Evolutionary conservation across 2,329 filamentous ascomycete species (phyloP), one percentile per base, ranked within the genome.

Genomic region (Xylariaceae sp.): DNA sequence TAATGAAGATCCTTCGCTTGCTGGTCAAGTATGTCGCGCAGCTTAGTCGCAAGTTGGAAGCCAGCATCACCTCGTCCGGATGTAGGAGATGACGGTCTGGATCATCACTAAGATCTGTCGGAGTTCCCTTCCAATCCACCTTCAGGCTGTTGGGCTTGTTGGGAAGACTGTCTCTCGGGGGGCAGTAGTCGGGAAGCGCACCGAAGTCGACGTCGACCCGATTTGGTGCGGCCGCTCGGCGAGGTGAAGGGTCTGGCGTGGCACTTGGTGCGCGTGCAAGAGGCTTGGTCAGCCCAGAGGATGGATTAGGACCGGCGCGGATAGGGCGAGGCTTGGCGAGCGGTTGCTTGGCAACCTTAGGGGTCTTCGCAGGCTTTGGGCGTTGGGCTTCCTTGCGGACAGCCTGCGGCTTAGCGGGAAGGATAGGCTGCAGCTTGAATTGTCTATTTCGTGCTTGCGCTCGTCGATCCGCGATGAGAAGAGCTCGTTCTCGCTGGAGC

Each of bases 21-120:
- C 89, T 94, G 55, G 89, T 92, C 20, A 97, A 81, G 68, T 97
- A 97, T 10, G 89, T 93, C 15, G 90, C 89, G 70, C 89, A 93
- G 61, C 90, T 89, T 27, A 97, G 83, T 50, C 92, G 85, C 24
- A 97, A 81, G 42, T 86, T 89, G 39, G 88, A 85, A 9, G 92
- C 92, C 24, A 96, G 80, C 15, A 79, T 76, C 24, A 92, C 67
- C 74, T 97, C 93, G 56, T 92, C 88, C 5, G 85, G 82, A 69
- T 94, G 90, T 35, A 97, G 83, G 32, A 91, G 77, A 51, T 84
- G 70, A 20, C 81, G 78, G 64, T 92, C 79, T 6, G 88, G 84
- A 65, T 95, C 91, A 54, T 81, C 79, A 71, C 80, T 83, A 39
- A 96, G 83, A 67, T 95, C 88, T 60, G 94, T 83, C 32, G 87